Conservation (phyloP, 345 rosid genomes). For the Moringa oleifera region DNA sequence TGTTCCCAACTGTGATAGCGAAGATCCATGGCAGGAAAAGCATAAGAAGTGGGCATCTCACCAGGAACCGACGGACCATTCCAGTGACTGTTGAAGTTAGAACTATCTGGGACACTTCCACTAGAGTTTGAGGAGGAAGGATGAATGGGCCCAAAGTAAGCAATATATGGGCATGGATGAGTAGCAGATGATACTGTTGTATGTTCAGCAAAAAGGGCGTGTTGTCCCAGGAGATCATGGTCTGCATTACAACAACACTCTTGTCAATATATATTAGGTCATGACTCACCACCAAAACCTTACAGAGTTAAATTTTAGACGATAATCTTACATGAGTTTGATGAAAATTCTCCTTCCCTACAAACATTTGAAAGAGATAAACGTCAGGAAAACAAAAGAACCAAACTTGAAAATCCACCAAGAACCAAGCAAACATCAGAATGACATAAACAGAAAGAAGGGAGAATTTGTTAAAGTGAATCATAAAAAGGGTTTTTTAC, state of each 20-base stretch:
- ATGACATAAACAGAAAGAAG: not conserved
- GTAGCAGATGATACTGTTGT: conserved; percentile 59
- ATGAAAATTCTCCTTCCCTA: conserved; percentile 84
- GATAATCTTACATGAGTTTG: conserved; percentile 67
- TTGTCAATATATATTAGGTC: conserved; percentile 16
- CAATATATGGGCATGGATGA: conserved; percentile 88
- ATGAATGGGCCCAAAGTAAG: conserved; percentile 81
- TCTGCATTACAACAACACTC: conserved; percentile 44
- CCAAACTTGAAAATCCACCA: conserved; percentile 13
- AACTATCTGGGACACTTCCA: conserved; percentile 62
- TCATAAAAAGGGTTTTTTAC: not conserved
- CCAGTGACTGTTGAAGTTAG: conserved; percentile 68
- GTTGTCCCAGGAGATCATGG: conserved; percentile 71
- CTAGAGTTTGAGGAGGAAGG: conserved; percentile 72
- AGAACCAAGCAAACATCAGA: not conserved
- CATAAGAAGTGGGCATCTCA: conserved; percentile 69
- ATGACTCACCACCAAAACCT: not conserved
- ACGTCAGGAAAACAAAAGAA: not conserved
- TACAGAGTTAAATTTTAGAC: conserved; percentile 6
- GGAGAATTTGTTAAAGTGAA: not conserved
- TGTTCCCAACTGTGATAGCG: conserved; percentile 73
- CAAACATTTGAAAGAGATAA: conserved; percentile 10
- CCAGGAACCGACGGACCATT: conserved; percentile 63
- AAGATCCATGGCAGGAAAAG: conserved; percentile 68
- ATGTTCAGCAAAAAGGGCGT: conserved; percentile 65